phyloP scores from a whole-genome alignment of 306 rosid genomes.

The Dryas alaskensis region DNA sequence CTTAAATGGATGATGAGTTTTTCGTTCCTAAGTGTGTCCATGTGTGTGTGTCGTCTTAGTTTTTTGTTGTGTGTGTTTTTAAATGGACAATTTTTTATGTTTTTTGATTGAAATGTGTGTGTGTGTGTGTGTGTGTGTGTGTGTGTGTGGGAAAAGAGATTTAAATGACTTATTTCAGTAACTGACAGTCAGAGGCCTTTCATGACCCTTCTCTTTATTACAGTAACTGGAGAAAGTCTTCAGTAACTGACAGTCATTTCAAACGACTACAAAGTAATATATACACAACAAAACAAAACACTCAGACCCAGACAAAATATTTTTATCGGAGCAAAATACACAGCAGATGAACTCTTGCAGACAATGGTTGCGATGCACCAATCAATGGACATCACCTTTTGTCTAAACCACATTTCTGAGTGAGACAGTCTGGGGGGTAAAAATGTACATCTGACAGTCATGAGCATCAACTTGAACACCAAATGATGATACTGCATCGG shows the following conservation, averaged over 20 bases:
- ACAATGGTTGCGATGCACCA: not conserved
- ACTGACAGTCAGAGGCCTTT: not conserved
- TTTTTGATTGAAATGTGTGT: too few relatives aligned
- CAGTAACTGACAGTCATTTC: not conserved
- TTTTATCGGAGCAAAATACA: not conserved
- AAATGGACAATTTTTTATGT: too few relatives aligned
- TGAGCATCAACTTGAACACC: conserved; percentile 64
- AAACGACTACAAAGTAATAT: too few relatives aligned
- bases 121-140: too few relatives aligned
- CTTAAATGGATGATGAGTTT: too few relatives aligned
- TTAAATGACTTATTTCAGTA: too few relatives aligned
- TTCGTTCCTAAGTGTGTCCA: too few relatives aligned
- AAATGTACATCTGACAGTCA: conserved; percentile 48
- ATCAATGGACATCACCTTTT: not conserved
- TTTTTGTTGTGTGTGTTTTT: too few relatives aligned
- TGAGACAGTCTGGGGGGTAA: conserved; percentile 42
- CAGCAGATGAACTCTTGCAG: not conserved
- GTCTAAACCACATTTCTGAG: conserved; percentile 29
- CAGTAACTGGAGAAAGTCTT: not conserved
- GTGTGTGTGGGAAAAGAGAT: too few relatives aligned
- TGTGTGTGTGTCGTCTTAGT: too few relatives aligned
- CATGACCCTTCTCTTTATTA: not conserved
- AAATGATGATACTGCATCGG: conserved; percentile 58
- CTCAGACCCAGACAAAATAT: too few relatives aligned
- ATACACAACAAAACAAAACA: not conserved